Conservation (phyloP, 2,329 filamentous ascomycete species). For the Aspergillus candidus region DNA sequence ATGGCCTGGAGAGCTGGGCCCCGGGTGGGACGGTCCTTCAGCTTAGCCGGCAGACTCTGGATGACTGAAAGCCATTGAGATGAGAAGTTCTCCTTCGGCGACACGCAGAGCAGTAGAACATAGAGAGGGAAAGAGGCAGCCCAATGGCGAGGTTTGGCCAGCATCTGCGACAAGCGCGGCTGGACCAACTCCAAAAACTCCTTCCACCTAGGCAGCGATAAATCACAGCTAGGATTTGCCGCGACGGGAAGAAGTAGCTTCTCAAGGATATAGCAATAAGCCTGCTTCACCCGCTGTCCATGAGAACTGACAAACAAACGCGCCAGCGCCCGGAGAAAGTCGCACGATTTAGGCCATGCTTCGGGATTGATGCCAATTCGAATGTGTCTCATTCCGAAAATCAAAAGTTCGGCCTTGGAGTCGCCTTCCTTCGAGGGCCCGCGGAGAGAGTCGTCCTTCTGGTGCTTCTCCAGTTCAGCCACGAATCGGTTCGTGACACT, state of each 20-base stretch:
- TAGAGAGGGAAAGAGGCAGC: constrained; percentile 79
- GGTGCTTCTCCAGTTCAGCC: constrained; percentile 68
- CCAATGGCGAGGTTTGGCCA: constrained; percentile 92
- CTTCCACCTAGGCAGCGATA: constrained; percentile 77
- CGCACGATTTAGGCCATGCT: constrained; percentile 78
- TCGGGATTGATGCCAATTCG: constrained; percentile 68
- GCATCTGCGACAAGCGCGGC: constrained; percentile 73
- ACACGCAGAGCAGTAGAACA: constrained; percentile 80
- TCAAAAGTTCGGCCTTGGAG: constrained; percentile 75
- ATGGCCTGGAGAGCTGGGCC: constrained; percentile 81
- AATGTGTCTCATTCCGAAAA: constrained; percentile 87
- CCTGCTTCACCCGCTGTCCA: constrained; percentile 83
- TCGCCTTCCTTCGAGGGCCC: constrained; percentile 57
- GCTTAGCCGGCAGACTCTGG: constrained; percentile 66
- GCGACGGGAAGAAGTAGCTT: constrained; percentile 81
- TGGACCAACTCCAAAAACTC: constrained; percentile 75
- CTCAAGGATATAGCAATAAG: constrained; percentile 88
- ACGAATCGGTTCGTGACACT: constrained; percentile 79
- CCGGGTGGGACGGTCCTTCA: constrained; percentile 76
- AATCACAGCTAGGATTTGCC: constrained; percentile 68
- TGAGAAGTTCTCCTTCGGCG: constrained; percentile 74
- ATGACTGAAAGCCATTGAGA: constrained; percentile 82
- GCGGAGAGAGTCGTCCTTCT: constrained; percentile 60
- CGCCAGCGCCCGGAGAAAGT: constrained; percentile 76
- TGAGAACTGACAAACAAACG: constrained; percentile 79